Conservation (phyloP, 2,329 filamentous ascomycete species). For the Fusarium sp. region DNA sequence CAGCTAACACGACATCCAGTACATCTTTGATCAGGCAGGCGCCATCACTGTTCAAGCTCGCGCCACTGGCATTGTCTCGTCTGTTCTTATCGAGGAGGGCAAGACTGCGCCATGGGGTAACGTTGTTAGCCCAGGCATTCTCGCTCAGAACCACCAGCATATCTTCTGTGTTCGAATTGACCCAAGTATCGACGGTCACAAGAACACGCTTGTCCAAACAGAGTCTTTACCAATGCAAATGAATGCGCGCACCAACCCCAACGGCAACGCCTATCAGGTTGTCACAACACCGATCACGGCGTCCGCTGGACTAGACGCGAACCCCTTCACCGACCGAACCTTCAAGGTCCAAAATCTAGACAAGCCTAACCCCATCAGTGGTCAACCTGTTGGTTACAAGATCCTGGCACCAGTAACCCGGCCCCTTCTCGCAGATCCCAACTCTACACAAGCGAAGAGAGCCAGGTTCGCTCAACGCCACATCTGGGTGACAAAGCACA, state of each 20-base stretch:
- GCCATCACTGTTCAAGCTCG: slow-evolving; percentile 71
- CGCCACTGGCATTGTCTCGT: slow-evolving; percentile 73
- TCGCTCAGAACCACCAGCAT: slow-evolving; percentile 78
- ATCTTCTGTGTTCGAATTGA: slow-evolving; percentile 75
- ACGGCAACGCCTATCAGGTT: slow-evolving; percentile 59
- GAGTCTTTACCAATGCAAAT: slow-evolving; percentile 59
- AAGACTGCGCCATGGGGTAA: slow-evolving; percentile 67
- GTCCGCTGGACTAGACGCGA: slow-evolving; percentile 61
- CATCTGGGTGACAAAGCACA: slow-evolving; percentile 60
- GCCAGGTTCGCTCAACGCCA: slow-evolving; percentile 58
- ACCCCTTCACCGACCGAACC: slow-evolving; percentile 59
- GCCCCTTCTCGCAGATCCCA: slow-evolving; percentile 55
- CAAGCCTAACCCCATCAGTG: slow-evolving; percentile 57
- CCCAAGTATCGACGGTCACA: slow-evolving; percentile 70
- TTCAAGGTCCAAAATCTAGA: slow-evolving; percentile 63
- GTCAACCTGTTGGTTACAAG: slow-evolving; percentile 62
- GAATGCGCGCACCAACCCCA: slow-evolving; percentile 57
- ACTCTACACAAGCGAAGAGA: slow-evolving; percentile 55
- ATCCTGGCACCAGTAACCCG: slow-evolving; percentile 56
- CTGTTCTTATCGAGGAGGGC: slow-evolving; percentile 68
- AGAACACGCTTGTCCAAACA: slow-evolving; percentile 64
- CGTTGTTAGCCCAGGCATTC: slow-evolving; percentile 70
- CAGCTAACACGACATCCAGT: slow-evolving; percentile 34
- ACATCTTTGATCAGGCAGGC: slow-evolving; percentile 70
- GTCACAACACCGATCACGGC: slow-evolving; percentile 59